Evolutionary conservation across 176 grass and related monocot genomes (phyloP).

Genomic region (Rhynchospora tenuis): DNA sequence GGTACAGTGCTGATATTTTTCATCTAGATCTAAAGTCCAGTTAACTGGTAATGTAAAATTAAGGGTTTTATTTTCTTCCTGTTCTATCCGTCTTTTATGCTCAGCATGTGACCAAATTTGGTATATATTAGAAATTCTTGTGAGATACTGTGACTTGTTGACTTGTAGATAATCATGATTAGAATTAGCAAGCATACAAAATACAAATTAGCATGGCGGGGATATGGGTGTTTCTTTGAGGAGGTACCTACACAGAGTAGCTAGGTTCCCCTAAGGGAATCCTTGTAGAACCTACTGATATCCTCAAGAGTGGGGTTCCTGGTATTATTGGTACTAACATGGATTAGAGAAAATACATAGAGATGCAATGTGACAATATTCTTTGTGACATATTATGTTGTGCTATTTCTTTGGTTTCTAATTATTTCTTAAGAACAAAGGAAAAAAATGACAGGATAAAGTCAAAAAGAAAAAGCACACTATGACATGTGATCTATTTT

Average conservation of each 20-base stretch:
- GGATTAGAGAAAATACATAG: background rate
- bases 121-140: background rate
- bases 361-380: background rate
- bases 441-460: background rate
- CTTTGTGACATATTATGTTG: background rate
- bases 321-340: conserved; percentile 29
- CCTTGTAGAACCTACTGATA: conserved; percentile 27
- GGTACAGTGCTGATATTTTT: background rate
- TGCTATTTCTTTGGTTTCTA: background rate
- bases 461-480: background rate
- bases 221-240: conserved; percentile 17
- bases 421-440: background rate
- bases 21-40: background rate
- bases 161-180: conserved; percentile 19
- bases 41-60: background rate
- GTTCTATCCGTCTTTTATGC: background rate
- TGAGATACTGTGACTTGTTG: conserved; percentile 8
- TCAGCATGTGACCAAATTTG: background rate
- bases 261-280: conserved; percentile 25
- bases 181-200: conserved; percentile 27
- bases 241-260: conserved; percentile 9
- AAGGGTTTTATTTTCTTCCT: background rate
- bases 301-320: conserved; percentile 17
- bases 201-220: conserved; percentile 19
- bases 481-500: background rate